Conservation (phyloP, 192 early-diverging fungal genomes). For the Dimargaris xerosporica region DNA sequence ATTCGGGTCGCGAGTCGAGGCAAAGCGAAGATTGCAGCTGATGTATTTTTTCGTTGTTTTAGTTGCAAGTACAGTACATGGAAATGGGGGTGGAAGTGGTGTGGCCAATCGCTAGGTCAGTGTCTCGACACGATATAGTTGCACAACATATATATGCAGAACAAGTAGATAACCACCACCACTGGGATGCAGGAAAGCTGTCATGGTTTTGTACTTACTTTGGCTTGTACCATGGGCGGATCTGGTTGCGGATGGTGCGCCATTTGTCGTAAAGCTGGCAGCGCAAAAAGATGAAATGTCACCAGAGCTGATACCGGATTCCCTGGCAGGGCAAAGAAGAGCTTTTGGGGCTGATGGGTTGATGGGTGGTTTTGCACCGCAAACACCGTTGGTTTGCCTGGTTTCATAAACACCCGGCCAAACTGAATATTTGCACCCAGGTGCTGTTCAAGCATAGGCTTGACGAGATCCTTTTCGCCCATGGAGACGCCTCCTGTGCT, state of each 20-base stretch:
- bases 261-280: conserved; percentile 69
- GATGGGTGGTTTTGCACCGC: conserved; percentile 40
- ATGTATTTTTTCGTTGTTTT: background rate
- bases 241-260: conserved; percentile 41
- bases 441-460: conserved; percentile 64
- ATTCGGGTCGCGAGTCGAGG: conserved; percentile 54
- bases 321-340: conserved; percentile 83
- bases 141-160: background rate
- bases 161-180: background rate
- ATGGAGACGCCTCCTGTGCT: conserved; percentile 96
- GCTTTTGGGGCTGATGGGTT: conserved; percentile 21
- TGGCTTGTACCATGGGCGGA: conserved; percentile 33
- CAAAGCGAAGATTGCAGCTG: conserved; percentile 32
- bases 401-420: conserved; percentile 85
- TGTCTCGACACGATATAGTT: background rate
- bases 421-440: conserved; percentile 71
- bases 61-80: conserved; percentile 2
- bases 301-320: conserved; percentile 89
- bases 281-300: conserved; percentile 77
- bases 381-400: conserved; percentile 94
- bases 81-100: background rate
- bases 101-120: too few species aligned
- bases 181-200: too few species aligned
- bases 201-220: conserved; percentile 34
- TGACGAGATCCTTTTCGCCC: conserved; percentile 89